A percentile compares a stretch with the other conserved stretches of the same genome.
Evolutionary conservation across 148 eudicot genomes (phyloP).

Genomic region (Amaranthus palmeri): DNA sequence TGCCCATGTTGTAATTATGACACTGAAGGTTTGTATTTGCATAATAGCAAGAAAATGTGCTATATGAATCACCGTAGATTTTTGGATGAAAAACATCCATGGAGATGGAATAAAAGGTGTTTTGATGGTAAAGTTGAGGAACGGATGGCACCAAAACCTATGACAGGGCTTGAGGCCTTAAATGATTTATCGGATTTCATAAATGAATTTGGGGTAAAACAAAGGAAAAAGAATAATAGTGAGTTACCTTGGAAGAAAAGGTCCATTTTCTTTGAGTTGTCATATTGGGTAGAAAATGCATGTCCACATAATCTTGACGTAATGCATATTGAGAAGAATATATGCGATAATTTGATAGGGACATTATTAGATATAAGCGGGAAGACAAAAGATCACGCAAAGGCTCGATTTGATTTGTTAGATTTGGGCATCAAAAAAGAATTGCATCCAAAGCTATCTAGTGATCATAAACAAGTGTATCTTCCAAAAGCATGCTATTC

Average conservation of each 20-base stretch:
- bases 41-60: slow-evolving; percentile 12
- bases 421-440: slow-evolving; percentile 1
- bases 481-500: slow-evolving; percentile 10
- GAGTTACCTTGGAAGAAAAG: slow-evolving; percentile 4
- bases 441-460: background rate
- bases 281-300: background rate
- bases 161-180: background rate
- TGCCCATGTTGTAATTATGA: slow-evolving; percentile 6
- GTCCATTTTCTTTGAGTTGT: background rate
- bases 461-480: background rate
- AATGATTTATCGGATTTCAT: background rate
- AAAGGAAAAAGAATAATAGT: background rate
- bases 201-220: background rate
- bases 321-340: slow-evolving; percentile 12
- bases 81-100: background rate
- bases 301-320: slow-evolving; percentile 12
- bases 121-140: slow-evolving; percentile 12
- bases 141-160: background rate
- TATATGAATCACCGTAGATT: slow-evolving; percentile 4
- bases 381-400: slow-evolving; percentile 15
- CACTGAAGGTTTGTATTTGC: background rate
- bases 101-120: background rate
- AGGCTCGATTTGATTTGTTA: slow-evolving; percentile 15
- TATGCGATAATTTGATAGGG: slow-evolving; percentile 3
- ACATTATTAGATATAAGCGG: slow-evolving; percentile 2